These are phyloP conservation scores for Erigeron canadensis DNA, from an alignment of 129 eudicot species.

Conservation along the genomic window DNA sequence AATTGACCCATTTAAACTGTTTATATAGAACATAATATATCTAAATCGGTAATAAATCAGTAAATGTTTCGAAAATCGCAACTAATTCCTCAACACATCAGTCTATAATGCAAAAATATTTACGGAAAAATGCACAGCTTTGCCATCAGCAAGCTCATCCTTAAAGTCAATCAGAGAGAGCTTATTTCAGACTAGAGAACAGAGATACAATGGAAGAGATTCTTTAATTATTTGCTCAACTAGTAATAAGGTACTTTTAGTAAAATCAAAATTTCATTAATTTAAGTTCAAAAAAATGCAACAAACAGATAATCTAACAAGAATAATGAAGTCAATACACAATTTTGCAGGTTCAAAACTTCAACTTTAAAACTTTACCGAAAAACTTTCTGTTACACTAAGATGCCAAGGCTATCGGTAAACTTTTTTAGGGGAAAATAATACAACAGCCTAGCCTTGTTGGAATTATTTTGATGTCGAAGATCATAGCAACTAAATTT, in stretches of 20 bases:
- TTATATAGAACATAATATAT: no score
- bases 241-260: neutral
- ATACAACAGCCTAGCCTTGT: neutral
- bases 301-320: neutral
- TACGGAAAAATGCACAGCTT: neutral
- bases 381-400: neutral
- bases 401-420: neutral
- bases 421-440: neutral
- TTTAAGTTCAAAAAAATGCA: neutral
- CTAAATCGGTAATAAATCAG: no score
- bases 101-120: neutral
- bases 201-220: neutral
- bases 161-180: neutral
- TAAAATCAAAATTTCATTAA: neutral
- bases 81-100: neutral
- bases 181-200: neutral
- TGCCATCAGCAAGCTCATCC: constrained; percentile 2
- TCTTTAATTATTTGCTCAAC: neutral
- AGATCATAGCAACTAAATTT: neutral
- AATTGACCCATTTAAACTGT: no score
- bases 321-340: neutral
- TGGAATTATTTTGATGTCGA: neutral
- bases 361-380: neutral
- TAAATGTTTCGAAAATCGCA: no score
- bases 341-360: constrained; percentile 3